Conservation (phyloP, 768 basidiomycete genomes). For the Nidularia sp. region DNA sequence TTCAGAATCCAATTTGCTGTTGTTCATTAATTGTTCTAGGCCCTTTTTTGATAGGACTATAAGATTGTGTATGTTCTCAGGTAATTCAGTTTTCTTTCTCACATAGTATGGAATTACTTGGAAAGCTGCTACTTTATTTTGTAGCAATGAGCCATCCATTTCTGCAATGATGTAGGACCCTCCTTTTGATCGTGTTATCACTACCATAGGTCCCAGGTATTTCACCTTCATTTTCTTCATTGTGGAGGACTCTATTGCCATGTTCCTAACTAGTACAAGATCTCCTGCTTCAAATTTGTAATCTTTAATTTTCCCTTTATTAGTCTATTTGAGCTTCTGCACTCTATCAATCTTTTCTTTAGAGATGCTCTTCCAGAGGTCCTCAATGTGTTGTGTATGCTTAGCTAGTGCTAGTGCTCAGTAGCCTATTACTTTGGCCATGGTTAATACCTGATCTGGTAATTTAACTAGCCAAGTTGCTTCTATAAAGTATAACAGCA, state of each 20-base stretch:
- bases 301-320: conserved; percentile 13
- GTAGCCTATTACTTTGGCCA: conserved; percentile 14
- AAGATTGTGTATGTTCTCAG: conserved; percentile 6
- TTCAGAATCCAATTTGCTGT: too few species aligned
- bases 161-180: conserved; percentile 11
- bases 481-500: conserved; percentile 24
- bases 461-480: conserved; percentile 22
- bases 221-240: conserved; percentile 14
- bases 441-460: conserved; percentile 11
- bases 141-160: conserved; percentile 7
- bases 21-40: too few species aligned
- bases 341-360: conserved; percentile 9
- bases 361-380: conserved; percentile 10
- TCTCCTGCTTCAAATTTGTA: conserved; percentile 24
- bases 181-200: conserved; percentile 11
- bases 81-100: not conserved
- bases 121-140: conserved; percentile 7
- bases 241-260: conserved; percentile 12
- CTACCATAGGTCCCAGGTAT: conserved; percentile 22
- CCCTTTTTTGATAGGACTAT: conserved; percentile 5
- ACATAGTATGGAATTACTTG: conserved; percentile 9
- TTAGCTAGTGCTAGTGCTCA: conserved; percentile 18
- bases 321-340: conserved; percentile 9
- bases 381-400: conserved; percentile 3
- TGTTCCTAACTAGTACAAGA: conserved; percentile 30